phyloP scores from a whole-genome alignment of 805 yeast species.

The Candida sanyiensis region DNA sequence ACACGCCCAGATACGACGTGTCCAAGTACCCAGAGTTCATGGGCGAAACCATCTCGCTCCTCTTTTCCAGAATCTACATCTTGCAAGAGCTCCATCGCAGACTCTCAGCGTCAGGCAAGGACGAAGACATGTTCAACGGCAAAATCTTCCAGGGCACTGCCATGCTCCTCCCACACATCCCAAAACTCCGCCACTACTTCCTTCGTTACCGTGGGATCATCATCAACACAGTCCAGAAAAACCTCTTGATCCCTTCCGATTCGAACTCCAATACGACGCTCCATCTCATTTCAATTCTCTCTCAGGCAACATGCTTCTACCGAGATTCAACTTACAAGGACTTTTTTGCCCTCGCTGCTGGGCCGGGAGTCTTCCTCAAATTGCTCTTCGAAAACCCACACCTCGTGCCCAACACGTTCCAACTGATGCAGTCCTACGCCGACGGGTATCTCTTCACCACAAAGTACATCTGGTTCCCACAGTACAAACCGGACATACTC shows the following conservation, averaged over 20 bases:
- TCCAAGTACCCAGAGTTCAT: slow-evolving; percentile 12
- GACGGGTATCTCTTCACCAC: slow-evolving; percentile 19
- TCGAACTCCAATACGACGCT: slow-evolving; percentile 13
- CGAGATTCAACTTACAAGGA: slow-evolving; percentile 11
- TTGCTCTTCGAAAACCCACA: slow-evolving; percentile 15
- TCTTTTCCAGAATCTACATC: slow-evolving; percentile 14
- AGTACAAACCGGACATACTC: slow-evolving; percentile 15
- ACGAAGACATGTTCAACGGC: slow-evolving; percentile 11
- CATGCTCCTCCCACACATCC: slow-evolving; percentile 5
- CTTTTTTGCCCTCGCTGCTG: slow-evolving; percentile 16
- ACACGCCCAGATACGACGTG: slow-evolving; percentile 11
- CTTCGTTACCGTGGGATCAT: slow-evolving; percentile 15
- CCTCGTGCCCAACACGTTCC: slow-evolving; percentile 12
- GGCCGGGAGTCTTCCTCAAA: slow-evolving; percentile 18
- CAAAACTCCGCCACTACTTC: slow-evolving; percentile 9
- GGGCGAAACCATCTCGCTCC: slow-evolving; percentile 16
- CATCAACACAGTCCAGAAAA: slow-evolving; percentile 10
- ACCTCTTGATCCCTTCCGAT: slow-evolving; percentile 14
- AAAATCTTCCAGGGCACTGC: slow-evolving; percentile 16
- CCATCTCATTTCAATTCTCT: slow-evolving; percentile 8
- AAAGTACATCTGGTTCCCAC: slow-evolving; percentile 18
- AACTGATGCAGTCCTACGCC: slow-evolving; percentile 12
- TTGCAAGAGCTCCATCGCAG: slow-evolving; percentile 8
- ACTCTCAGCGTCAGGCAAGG: neutral
- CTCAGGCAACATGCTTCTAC: slow-evolving; percentile 12